A percentile compares a stretch with the other conserved stretches of the same genome.
Conservation (phyloP, 176 grass and related monocot genomes). For the Olyra latifolia region DNA sequence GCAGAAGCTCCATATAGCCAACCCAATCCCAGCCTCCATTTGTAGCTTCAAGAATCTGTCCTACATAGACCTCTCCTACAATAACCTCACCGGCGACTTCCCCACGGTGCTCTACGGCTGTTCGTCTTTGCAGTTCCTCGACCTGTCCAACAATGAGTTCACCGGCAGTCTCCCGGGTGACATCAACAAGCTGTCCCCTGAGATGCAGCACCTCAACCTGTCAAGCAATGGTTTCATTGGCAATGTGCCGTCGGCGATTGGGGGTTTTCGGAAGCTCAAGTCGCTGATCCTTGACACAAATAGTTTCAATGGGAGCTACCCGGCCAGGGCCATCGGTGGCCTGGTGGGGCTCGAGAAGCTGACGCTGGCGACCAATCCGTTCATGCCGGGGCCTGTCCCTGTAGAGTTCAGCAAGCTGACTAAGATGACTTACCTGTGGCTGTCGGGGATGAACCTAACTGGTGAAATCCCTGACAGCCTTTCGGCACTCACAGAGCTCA, state of each 20-base stretch:
- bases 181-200: conserved; percentile 25
- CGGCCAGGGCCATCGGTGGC: conserved; percentile 16
- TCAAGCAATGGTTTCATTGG: conserved; percentile 45
- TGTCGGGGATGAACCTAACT: conserved; percentile 30
- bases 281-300: conserved; percentile 30
- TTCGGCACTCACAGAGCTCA: conserved; percentile 23
- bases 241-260: conserved; percentile 32
- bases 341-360: conserved; percentile 34
- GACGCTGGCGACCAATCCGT: conserved; percentile 42
- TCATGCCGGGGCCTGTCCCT: not conserved
- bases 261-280: conserved; percentile 17
- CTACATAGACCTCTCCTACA: conserved; percentile 35
- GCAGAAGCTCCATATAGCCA: not conserved
- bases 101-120: conserved; percentile 46
- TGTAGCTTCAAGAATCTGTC: conserved; percentile 47
- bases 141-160: conserved; percentile 53
- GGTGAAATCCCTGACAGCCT: conserved; percentile 37
- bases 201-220: conserved; percentile 46
- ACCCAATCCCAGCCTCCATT: conserved; percentile 32
- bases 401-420: conserved; percentile 41
- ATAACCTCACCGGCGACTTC: conserved; percentile 43
- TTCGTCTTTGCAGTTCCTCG: conserved; percentile 31
- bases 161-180: conserved; percentile 29
- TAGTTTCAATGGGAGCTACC: conserved; percentile 48
- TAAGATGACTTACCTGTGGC: conserved; percentile 23